Conservation (phyloP, 129 eudicot genomes). For the Flaveria bidentis region DNA sequence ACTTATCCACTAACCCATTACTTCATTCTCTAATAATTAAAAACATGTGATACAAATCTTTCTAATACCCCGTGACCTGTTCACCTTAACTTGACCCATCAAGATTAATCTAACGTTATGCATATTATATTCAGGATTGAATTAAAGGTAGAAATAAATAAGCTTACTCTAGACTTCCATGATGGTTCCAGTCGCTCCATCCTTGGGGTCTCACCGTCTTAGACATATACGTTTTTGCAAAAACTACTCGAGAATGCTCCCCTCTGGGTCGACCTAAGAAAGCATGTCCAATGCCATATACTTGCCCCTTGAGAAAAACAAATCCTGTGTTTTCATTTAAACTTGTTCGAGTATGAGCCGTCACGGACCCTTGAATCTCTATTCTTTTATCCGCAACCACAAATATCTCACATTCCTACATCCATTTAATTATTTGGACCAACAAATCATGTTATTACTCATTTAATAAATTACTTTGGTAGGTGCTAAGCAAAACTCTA, state of each 20-base stretch:
- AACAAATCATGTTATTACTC: too few species aligned
- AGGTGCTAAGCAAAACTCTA: too few species aligned
- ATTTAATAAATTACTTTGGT: too few species aligned
- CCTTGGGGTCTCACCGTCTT: conserved; percentile 63
- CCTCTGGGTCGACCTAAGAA: conserved; percentile 76
- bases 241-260: conserved; percentile 71
- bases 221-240: conserved; percentile 76
- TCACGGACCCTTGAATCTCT: conserved; percentile 67
- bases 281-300: conserved; percentile 60
- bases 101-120: too few species aligned
- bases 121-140: too few species aligned
- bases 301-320: conserved; percentile 53
- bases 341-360: conserved; percentile 54
- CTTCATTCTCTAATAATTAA: too few species aligned
- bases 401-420: conserved; percentile 81
- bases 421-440: too few species aligned
- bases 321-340: conserved; percentile 61
- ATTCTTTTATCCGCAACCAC: conserved; percentile 53
- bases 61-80: too few species aligned
- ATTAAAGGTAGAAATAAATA: too few species aligned
- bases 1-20: too few species aligned
- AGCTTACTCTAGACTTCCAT: conserved; percentile 65
- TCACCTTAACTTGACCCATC: too few species aligned
- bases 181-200: conserved; percentile 69
- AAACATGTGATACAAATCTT: too few species aligned